These are phyloP conservation scores for Zangia roseola DNA, from an alignment of 768 basidiomycete genomes.

Conservation along the genomic window DNA sequence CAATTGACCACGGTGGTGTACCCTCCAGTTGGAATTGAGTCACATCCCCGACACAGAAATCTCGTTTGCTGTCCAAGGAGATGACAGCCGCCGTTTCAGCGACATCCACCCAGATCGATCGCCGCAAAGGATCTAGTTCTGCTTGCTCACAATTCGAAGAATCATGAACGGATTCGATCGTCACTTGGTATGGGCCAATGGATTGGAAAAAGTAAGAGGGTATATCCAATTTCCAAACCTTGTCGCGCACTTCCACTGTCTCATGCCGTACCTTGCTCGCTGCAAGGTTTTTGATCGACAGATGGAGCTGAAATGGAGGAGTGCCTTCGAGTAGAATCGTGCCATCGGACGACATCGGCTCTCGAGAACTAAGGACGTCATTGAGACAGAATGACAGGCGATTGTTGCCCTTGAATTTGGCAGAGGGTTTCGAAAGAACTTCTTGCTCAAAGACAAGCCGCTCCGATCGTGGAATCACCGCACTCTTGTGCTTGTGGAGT, in stretches of 20 bases:
- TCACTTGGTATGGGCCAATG: slow-evolving; percentile 78
- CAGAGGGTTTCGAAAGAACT: slow-evolving; percentile 77
- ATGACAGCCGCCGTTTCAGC: slow-evolving; percentile 93
- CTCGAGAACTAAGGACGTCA: slow-evolving; percentile 59
- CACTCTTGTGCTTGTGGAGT: slow-evolving; percentile 60
- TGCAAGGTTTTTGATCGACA: slow-evolving; percentile 76
- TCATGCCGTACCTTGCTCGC: slow-evolving; percentile 61
- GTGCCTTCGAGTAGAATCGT: slow-evolving; percentile 73
- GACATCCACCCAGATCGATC: slow-evolving; percentile 85
- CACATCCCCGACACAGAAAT: slow-evolving; percentile 89
- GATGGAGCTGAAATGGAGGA: slow-evolving; percentile 78
- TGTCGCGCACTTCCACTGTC: slow-evolving; percentile 48
- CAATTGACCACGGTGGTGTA: slow-evolving; percentile 88
- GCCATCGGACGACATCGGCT: slow-evolving; percentile 48
- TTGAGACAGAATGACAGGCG: slow-evolving; percentile 74
- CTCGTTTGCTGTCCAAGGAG: slow-evolving; percentile 71
- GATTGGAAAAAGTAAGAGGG: slow-evolving; percentile 73
- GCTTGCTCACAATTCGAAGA: slow-evolving; percentile 80
- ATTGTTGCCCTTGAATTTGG: slow-evolving; percentile 66
- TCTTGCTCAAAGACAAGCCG: slow-evolving; percentile 83
- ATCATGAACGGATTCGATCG: slow-evolving; percentile 77
- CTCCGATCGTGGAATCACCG: slow-evolving; percentile 64
- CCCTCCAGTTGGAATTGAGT: slow-evolving; percentile 94
- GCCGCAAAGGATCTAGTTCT: slow-evolving; percentile 55
- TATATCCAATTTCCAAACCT: slow-evolving; percentile 69